Conservation (phyloP, 495 filamentous ascomycete species). For the Neurospora sp. region DNA sequence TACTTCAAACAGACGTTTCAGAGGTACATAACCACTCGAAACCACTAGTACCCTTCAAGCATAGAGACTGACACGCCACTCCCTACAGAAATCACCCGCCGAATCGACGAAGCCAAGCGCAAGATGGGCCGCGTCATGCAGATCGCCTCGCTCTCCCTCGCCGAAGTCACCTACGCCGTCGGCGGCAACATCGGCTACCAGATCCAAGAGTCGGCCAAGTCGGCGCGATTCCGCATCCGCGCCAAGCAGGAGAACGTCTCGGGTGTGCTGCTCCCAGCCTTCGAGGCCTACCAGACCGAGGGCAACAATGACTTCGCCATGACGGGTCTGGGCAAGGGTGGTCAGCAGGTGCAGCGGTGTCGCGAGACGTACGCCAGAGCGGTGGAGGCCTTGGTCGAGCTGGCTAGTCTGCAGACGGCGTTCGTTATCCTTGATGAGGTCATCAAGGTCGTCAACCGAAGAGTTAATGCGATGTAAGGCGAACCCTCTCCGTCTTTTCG, state of each 20-base stretch:
- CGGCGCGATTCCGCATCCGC: constrained; percentile 80
- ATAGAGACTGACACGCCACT: neutral
- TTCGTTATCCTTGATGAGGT: constrained; percentile 98
- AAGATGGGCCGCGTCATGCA: constrained; percentile 99
- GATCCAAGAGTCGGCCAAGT: constrained; percentile 90
- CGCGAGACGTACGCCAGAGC: constrained; percentile 96
- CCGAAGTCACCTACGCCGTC: constrained; percentile 95
- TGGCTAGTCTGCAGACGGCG: constrained; percentile 93
- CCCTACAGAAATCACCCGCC: constrained; percentile 72
- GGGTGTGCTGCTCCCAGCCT: constrained; percentile 84
- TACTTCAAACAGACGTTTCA: constrained; percentile 56
- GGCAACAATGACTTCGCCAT: constrained; percentile 93
- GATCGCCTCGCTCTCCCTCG: constrained; percentile 93
- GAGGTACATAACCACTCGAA: constrained; percentile 43
- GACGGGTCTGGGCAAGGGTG: constrained; percentile 92
- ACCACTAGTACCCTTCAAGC: neutral
- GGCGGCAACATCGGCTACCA: constrained; percentile 95
- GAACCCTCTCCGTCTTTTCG: neutral
- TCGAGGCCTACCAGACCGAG: constrained; percentile 79
- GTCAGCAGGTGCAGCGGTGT: constrained; percentile 91
- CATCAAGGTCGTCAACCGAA: constrained; percentile 96
- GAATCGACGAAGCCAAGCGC: constrained; percentile 97
- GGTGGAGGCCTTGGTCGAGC: constrained; percentile 91
- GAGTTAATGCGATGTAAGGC: constrained; percentile 90
- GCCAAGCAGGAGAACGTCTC: constrained; percentile 98